Conservation (phyloP, 768 basidiomycete species). For the Hygrophorus russula region DNA sequence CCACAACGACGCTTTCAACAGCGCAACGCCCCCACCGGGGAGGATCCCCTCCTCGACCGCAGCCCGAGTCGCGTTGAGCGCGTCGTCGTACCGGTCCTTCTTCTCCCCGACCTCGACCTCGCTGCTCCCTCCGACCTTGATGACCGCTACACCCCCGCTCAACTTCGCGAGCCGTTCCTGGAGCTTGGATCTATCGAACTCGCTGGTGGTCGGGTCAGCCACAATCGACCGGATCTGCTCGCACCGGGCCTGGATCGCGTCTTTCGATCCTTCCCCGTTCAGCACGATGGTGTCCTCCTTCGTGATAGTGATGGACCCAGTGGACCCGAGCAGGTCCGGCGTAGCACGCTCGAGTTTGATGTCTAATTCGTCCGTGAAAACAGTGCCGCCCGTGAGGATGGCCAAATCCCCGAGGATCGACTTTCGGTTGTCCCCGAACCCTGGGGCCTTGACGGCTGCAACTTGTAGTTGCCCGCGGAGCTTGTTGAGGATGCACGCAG, state of each 20-base stretch:
- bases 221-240: constrained; percentile 89
- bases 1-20: constrained; percentile 74
- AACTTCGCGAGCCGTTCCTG: constrained; percentile 97
- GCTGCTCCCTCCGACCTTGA: constrained; percentile 88
- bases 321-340: constrained; percentile 79
- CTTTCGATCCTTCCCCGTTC: constrained; percentile 89
- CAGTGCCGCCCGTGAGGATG: constrained; percentile 94
- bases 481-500: constrained; percentile 98
- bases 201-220: constrained; percentile 73
- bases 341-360: constrained; percentile 93
- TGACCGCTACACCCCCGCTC: constrained; percentile 93
- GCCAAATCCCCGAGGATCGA: constrained; percentile 94
- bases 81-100: constrained; percentile 98
- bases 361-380: constrained; percentile 94
- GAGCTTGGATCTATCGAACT: constrained; percentile 90
- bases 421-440: constrained; percentile 99
- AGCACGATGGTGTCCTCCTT: constrained; percentile 97
- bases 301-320: constrained; percentile 87
- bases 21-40: constrained; percentile 90
- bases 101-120: constrained; percentile 99
- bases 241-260: constrained; percentile 83
- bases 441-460: constrained; percentile 91
- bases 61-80: constrained; percentile 94
- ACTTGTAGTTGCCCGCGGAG: constrained; percentile 95
- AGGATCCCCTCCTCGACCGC: constrained; percentile 98